Evolutionary conservation across 1,284 basidiomycete species (phyloP).

Genomic region (Fomitopsis palustris): DNA sequence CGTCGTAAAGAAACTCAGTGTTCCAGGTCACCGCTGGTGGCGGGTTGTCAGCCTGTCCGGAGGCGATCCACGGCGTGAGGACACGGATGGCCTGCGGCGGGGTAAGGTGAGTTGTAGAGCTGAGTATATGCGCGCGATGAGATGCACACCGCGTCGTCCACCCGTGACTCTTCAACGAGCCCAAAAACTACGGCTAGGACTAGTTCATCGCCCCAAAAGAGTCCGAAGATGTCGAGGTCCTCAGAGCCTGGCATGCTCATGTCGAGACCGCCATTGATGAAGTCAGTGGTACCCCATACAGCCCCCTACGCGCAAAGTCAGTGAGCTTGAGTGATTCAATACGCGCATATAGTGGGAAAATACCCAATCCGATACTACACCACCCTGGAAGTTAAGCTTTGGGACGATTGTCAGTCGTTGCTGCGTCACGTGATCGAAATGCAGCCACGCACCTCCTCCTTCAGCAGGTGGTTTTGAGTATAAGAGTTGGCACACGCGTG

Average conservation of each 20-base stretch:
- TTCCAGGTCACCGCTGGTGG: not conserved
- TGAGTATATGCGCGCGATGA: not conserved
- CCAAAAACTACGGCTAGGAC: conserved; percentile 29
- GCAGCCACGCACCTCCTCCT: conserved; percentile 56
- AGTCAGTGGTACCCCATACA: conserved; percentile 45
- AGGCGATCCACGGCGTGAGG: not conserved
- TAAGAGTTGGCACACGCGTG: conserved; percentile 69
- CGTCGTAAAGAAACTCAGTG: not conserved
- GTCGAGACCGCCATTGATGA: conserved; percentile 53
- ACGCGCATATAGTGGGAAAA: too few relatives aligned
- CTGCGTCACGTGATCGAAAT: too few relatives aligned
- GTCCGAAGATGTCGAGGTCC: not conserved
- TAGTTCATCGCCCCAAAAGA: not conserved
- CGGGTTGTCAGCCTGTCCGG: not conserved
- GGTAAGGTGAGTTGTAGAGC: too few relatives aligned
- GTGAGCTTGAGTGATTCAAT: not conserved
- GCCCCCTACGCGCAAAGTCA: conserved; percentile 17
- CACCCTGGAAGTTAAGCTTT: conserved; percentile 50
- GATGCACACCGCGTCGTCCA: conserved; percentile 29
- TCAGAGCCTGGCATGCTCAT: conserved; percentile 26
- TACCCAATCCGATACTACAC: conserved; percentile 25
- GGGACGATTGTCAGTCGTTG: too few relatives aligned
- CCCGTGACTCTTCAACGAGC: conserved; percentile 56
- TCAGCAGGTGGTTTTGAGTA: conserved; percentile 67
- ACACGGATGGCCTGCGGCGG: not conserved